Conservation (phyloP, 202 grass and related monocot genomes). For the Panicum hallii region DNA sequence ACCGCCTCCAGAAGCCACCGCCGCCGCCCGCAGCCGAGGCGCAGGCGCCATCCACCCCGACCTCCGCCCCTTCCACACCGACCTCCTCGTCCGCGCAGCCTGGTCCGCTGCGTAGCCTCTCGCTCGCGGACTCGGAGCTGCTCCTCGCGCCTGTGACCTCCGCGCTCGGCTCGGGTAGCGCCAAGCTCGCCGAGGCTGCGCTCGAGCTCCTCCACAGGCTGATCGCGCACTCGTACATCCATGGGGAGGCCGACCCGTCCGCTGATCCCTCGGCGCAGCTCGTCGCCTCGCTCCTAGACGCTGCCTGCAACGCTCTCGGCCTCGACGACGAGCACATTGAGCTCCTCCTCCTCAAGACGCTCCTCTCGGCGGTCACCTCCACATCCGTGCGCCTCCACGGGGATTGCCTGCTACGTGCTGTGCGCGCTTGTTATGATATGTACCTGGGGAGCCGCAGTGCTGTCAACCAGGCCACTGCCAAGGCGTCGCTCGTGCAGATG, state of each 20-base stretch:
- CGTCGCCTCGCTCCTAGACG: slow-evolving; percentile 74
- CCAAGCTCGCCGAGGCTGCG: slow-evolving; percentile 82
- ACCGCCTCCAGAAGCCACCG: slow-evolving; percentile 62
- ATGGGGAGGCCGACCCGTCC: slow-evolving; percentile 89
- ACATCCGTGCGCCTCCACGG: slow-evolving; percentile 87
- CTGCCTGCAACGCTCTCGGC: slow-evolving; percentile 73
- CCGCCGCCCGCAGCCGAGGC: slow-evolving; percentile 23
- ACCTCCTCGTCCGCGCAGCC: slow-evolving; percentile 86
- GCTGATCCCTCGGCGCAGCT: slow-evolving; percentile 77
- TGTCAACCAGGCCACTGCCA: slow-evolving; percentile 95
- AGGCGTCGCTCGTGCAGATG: slow-evolving; percentile 99
- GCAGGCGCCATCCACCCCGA: slow-evolving; percentile 52
- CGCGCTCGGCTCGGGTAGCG: slow-evolving; percentile 68
- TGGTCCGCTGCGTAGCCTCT: slow-evolving; percentile 80
- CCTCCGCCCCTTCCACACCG: slow-evolving; percentile 61
- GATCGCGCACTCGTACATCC: slow-evolving; percentile 95
- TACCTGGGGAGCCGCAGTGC: slow-evolving; percentile 81
- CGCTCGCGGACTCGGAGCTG: slow-evolving; percentile 86
- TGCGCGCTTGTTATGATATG: slow-evolving; percentile 94
- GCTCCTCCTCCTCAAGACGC: slow-evolving; percentile 92
- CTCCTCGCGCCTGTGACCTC: slow-evolving; percentile 71
- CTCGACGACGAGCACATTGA: slow-evolving; percentile 76
- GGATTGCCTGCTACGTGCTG: slow-evolving; percentile 79
- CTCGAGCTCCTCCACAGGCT: slow-evolving; percentile 90
- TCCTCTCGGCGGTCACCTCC: slow-evolving; percentile 96